phyloP scores from a whole-genome alignment of 805 yeast genomes.

The Pichia membranifaciens region DNA sequence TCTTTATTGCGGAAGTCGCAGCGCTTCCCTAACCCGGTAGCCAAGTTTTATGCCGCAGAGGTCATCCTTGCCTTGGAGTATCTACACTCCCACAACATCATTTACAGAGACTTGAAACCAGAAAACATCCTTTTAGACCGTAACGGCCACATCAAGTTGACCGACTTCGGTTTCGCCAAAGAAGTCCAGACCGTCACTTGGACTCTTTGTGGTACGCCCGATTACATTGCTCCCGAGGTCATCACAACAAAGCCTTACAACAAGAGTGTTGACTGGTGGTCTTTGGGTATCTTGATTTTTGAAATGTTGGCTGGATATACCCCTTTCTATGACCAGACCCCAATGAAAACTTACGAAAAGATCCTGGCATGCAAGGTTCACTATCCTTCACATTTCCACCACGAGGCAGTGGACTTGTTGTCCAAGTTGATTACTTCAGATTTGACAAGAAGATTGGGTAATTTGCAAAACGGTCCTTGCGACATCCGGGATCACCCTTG shows the following conservation, averaged over 20 bases:
- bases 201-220: conserved; percentile 61
- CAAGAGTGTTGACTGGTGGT: conserved; percentile 64
- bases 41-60: conserved; percentile 59
- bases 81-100: conserved; percentile 52
- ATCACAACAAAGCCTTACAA: conserved; percentile 58
- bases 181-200: conserved; percentile 55
- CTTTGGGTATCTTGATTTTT: conserved; percentile 52
- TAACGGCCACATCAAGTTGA: conserved; percentile 54
- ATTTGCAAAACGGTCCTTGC: conserved; percentile 50
- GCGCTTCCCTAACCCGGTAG: conserved; percentile 57
- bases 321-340: conserved; percentile 58
- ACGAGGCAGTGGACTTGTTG: conserved; percentile 47
- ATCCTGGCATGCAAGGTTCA: conserved; percentile 48
- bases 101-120: conserved; percentile 57
- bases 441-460: conserved; percentile 51
- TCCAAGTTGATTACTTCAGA: conserved; percentile 48
- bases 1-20: conserved; percentile 51
- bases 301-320: conserved; percentile 61
- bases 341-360: conserved; percentile 59
- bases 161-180: conserved; percentile 61
- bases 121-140: conserved; percentile 54
- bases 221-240: conserved; percentile 62
- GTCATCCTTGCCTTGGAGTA: conserved; percentile 54
- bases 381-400: conserved; percentile 49
- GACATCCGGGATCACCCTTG: conserved; percentile 54